Base-by-base conservation (phyloP, 306 rosid species). In the Vicia sativa region DNA sequence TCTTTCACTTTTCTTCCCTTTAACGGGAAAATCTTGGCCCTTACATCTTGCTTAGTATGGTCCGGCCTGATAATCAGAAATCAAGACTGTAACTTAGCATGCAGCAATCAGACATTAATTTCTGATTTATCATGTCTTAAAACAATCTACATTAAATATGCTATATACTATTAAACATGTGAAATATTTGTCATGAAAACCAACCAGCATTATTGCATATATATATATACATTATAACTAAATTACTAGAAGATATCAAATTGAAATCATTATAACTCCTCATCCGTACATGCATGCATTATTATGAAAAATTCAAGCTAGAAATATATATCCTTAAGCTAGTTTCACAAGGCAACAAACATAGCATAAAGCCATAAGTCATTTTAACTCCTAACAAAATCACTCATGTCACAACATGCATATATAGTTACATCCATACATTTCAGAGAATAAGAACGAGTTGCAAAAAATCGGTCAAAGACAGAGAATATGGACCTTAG, bases 1-100 rank as follows among this genome's bases (percentile, higher is more conserved):
- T 80, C 82, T 39, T 76, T 83, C 29, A 65, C 86, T 76, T 90
- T 88, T 64, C 86, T 82, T 72, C 86, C 77, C 82, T 85, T 88
- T 42, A 78, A 56, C 62, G 98, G 98, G 74, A 93, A 93, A 77
- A 88, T 72, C 64, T 85, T 93, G 58, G 95, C 80, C 81, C 98
- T 93, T 58, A 90, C 77, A 80, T 90, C 96, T 86, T 90, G 96
- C 79, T 76, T 73, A 77, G 60, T 86, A 77, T 93, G 96, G 75
- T 93, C 98, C n/a, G 95, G 98, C 87, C 98, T 93, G 86, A 74
- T 73, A 70, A 69, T 35, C 70, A 79, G 70, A 62, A 65, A 68
- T 56, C 50, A 79, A 29, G 57, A 46, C 54, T 35, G 68, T 41
- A 75, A 46, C 53, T 74, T 65, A 50, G 74, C 53, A 72, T 31